Evolutionary conservation across 768 basidiomycete species (phyloP).

Genomic region (Pleurotus tuber-regium): DNA sequence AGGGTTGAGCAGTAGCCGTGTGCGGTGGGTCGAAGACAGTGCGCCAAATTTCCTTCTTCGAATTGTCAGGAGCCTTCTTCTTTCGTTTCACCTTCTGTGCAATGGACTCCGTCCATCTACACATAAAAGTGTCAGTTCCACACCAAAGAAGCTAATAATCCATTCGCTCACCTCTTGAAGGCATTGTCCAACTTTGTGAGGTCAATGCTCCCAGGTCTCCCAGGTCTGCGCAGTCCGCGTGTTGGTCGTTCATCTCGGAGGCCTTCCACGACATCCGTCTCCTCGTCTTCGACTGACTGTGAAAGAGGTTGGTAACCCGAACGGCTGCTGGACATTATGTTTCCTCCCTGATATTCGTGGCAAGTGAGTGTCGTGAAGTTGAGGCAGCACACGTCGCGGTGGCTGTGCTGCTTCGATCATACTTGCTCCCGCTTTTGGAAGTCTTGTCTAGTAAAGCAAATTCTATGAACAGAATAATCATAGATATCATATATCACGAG

Average conservation of each 20-base stretch:
- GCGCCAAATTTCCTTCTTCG: constrained; percentile 72
- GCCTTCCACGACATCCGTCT: constrained; percentile 34
- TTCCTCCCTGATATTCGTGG: constrained; percentile 15
- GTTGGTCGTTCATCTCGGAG: constrained; percentile 20
- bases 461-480: too few relatives aligned
- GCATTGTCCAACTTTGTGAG: constrained; percentile 76
- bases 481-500: too few relatives aligned
- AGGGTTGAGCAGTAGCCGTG: constrained; percentile 27
- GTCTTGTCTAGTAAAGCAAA: neutral
- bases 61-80: constrained; percentile 60
- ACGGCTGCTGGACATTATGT: constrained; percentile 24
- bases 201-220: constrained; percentile 69
- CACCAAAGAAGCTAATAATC: neutral
- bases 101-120: constrained; percentile 84
- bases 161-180: constrained; percentile 63
- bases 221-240: constrained; percentile 33
- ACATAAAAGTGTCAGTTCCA: neutral
- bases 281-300: constrained; percentile 41
- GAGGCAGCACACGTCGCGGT: constrained; percentile 8
- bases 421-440: neutral
- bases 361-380: neutral
- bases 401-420: constrained; percentile 12
- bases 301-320: constrained; percentile 48
- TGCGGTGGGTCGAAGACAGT: constrained; percentile 76
- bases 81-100: constrained; percentile 82